Base-by-base conservation (phyloP, 495 filamentous ascomycete species). In the Margaritispora aquatica region DNA sequence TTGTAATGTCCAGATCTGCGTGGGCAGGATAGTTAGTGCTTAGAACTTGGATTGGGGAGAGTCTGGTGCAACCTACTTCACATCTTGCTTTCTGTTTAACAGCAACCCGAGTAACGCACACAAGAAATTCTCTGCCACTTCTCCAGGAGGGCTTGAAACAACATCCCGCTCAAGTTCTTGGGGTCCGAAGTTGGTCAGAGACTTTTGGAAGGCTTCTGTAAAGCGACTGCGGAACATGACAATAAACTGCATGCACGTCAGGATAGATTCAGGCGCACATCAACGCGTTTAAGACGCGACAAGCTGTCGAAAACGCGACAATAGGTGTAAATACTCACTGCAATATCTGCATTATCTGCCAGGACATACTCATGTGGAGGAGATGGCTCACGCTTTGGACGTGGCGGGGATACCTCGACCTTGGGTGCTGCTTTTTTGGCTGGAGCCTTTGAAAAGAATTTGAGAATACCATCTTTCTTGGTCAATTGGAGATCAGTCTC, bases 211-310 rank as follows among this genome's bases (percentile, higher is more conserved):
- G 58, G 82, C 87, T 44, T 96, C 90, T 70, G 80, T 85, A 70
- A 97, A 97, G 67, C 94, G 89, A 73, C 89, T 85, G 69, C 93
- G 88, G 72, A 96, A 98, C 90, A 92, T 96, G 64, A 96, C 89
- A 72, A 98, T 90, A 72, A 98, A 96, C 92, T 97, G 72, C 41
- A 53, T 57, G 63, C 46, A 60, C 46, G 65, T 57, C 52, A 64
- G 52, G 63, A 69, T 66, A 65, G 59, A 55, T 75, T 66, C 65
- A 68, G 73, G 62, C 59, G 61, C 56, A 50, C 75, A 74, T 60
- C 48, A 26, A 63, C 66, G 66, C 66, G 64, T 65, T 68, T 68
- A 62, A 22, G 63, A 67, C 73, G 68, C 67, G 65, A 71, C 54
- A 70, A 64, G 26, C 22, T 31, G 15, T 58, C 44, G 61, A 56